Percentiles rank a stretch among this genome's conserved stretches.
Evolutionary conservation across 2,329 filamentous ascomycete species (phyloP).

Genomic region (Ceratocystis lukuohia): DNA sequence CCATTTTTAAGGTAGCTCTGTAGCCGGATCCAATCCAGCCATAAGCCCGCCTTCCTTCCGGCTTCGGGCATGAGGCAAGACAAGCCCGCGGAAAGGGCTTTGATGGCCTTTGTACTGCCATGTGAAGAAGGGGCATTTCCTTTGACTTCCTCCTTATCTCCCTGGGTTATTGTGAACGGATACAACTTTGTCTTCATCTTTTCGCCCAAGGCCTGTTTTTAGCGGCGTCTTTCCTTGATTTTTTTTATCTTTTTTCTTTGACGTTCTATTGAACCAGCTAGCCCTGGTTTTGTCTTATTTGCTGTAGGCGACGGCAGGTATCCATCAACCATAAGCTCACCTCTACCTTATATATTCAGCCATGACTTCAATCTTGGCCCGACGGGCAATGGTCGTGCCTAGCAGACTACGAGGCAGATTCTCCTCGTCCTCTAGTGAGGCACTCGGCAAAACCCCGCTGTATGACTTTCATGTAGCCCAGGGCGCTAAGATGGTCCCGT

Average conservation of each 20-base stretch:
- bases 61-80: slow-evolving; percentile 5
- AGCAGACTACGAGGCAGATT: slow-evolving; percentile 15
- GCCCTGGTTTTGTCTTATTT: neutral
- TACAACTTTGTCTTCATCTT: neutral
- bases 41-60: slow-evolving; percentile 1
- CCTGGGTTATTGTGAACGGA: neutral
- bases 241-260: neutral
- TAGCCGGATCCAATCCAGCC: neutral
- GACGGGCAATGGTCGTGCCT: slow-evolving; percentile 10
- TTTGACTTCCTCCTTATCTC: neutral
- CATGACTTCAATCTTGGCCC: slow-evolving; percentile 17
- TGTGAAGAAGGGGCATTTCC: neutral
- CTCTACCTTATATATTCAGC: neutral
- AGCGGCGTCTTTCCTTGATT: neutral
- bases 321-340: neutral
- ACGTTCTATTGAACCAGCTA: slow-evolving; percentile 3
- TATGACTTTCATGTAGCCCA: slow-evolving; percentile 65
- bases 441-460: slow-evolving; percentile 53
- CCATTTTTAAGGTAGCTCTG: slow-evolving; percentile 1
- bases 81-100: slow-evolving; percentile 5
- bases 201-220: neutral
- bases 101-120: neutral
- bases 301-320: neutral
- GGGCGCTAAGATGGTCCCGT: slow-evolving; percentile 92
- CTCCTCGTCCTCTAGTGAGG: slow-evolving; percentile 21